Conservation (phyloP, 257 asterid species). For the Solanum sejunctum region DNA sequence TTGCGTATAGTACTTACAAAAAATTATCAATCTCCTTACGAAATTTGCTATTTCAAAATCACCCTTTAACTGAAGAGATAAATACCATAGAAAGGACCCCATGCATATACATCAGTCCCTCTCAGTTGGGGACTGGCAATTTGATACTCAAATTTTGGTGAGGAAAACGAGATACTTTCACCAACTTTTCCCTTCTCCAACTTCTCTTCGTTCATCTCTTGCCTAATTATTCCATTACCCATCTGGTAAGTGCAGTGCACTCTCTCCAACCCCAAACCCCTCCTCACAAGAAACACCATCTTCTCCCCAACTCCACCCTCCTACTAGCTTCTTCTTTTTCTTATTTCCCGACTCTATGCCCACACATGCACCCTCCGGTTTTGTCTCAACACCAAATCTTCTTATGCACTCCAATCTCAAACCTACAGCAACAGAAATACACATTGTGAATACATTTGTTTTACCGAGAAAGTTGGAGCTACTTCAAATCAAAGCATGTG, state of each 20-base stretch:
- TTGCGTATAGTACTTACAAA: not conserved
- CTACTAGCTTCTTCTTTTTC: not conserved
- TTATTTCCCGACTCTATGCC: not conserved
- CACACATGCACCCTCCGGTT: not conserved
- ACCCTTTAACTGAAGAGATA: not conserved
- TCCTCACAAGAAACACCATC: not conserved
- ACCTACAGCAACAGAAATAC: not conserved
- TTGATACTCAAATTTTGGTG: not conserved
- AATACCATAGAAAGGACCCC: not conserved
- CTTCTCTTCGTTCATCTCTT: not conserved
- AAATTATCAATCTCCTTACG: not conserved
- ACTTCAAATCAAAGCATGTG: not conserved
- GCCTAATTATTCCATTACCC: not conserved
- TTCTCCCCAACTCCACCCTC: not conserved
- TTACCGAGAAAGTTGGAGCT: not conserved
- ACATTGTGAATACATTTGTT: not conserved
- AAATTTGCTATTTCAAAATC: not conserved
- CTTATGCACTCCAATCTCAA: not conserved
- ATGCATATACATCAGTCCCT: not conserved
- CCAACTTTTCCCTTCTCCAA: not conserved
- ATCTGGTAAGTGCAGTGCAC: not conserved
- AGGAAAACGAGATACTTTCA: not conserved
- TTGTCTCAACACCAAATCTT: not conserved
- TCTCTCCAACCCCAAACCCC: not conserved
- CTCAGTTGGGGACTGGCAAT: not conserved